These are phyloP conservation scores for Vitis hybrid DNA, from an alignment of 177 flowering plant species.

Conservation along the genomic window DNA sequence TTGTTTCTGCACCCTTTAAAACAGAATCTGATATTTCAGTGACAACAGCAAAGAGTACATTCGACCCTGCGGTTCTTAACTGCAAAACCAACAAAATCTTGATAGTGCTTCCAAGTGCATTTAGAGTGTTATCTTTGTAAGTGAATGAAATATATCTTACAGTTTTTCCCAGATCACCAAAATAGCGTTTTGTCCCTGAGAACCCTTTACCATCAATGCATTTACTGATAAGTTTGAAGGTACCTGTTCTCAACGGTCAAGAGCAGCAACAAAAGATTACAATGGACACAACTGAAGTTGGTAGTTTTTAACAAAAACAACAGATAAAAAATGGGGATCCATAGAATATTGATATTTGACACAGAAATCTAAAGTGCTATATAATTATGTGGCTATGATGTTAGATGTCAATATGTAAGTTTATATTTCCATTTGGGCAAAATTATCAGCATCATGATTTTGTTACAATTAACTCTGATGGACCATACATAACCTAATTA, in stretches of 20 bases:
- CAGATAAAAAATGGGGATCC: no score
- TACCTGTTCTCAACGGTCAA: constrained; percentile 46
- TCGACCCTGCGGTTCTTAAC: constrained; percentile 89
- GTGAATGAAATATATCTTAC: constrained; percentile 37
- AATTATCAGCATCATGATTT: no score
- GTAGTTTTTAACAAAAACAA: no score
- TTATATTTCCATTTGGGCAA: no score
- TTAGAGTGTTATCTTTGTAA: background rate
- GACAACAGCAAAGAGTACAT: constrained; percentile 79
- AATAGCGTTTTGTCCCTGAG: constrained; percentile 90
- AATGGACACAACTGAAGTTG: background rate
- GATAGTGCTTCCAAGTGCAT: background rate
- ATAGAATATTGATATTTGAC: no score
- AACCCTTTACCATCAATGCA: constrained; percentile 74
- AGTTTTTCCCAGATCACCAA: constrained; percentile 91
- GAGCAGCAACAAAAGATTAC: background rate
- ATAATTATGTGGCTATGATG: no score
- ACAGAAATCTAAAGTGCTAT: no score
- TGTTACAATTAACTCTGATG: no score
- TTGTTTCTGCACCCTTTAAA: constrained; percentile 87
- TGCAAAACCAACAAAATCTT: constrained; percentile 31
- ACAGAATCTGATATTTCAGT: constrained; percentile 93
- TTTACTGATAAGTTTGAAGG: constrained; percentile 81
- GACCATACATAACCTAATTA: no score
- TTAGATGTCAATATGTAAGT: no score